Evolutionary conservation across 805 yeast genomes (phyloP).

Genomic region (Candida quercuum): DNA sequence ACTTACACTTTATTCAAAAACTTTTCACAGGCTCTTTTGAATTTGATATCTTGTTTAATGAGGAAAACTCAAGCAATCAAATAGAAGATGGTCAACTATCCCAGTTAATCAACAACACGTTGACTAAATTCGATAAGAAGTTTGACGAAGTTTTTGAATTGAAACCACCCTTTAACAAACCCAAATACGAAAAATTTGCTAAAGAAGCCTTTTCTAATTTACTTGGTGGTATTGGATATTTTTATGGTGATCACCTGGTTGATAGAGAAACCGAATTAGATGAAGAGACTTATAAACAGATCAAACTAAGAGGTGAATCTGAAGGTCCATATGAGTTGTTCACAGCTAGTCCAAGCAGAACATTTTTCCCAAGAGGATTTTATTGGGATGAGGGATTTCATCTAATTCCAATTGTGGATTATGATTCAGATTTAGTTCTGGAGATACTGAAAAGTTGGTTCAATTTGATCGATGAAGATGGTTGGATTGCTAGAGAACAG

Average conservation of each 20-base stretch:
- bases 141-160: slow-evolving; percentile 49
- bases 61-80: slow-evolving; percentile 35
- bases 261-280: slow-evolving; percentile 66
- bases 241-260: slow-evolving; percentile 77
- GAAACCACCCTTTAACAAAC: slow-evolving; percentile 45
- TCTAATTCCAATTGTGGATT: slow-evolving; percentile 71
- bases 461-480: slow-evolving; percentile 74
- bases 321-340: slow-evolving; percentile 80
- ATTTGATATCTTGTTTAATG: slow-evolving; percentile 62
- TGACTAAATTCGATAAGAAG: slow-evolving; percentile 39
- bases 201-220: slow-evolving; percentile 76
- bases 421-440: slow-evolving; percentile 76
- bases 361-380: slow-evolving; percentile 94
- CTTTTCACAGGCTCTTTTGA: slow-evolving; percentile 69
- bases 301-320: slow-evolving; percentile 40
- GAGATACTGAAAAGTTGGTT: slow-evolving; percentile 89
- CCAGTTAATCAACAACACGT: slow-evolving; percentile 11
- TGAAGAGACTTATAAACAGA: slow-evolving; percentile 61
- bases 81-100: slow-evolving; percentile 29
- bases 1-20: slow-evolving; percentile 75
- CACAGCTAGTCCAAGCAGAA: slow-evolving; percentile 84
- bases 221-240: slow-evolving; percentile 86
- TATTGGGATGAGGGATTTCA: slow-evolving; percentile 99
- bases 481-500: slow-evolving; percentile 97
- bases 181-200: slow-evolving; percentile 51